These are phyloP conservation scores for Lepraria neglecta DNA, from an alignment of 495 filamentous ascomycete genomes.

Conservation along the genomic window DNA sequence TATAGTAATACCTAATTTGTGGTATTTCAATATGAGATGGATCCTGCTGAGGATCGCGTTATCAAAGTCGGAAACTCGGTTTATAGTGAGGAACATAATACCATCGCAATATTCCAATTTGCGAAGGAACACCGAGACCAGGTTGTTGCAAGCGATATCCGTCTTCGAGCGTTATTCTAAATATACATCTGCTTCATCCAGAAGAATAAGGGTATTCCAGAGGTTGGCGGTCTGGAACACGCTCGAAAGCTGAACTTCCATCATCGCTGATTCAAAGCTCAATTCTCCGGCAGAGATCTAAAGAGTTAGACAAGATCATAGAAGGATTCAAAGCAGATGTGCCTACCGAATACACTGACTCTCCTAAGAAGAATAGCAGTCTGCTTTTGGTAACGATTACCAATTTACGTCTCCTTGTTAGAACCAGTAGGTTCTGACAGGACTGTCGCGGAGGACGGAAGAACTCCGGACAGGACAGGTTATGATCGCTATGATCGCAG, in stretches of 20 bases:
- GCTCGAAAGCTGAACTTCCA: constrained; percentile 1
- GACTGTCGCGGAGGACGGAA: no score
- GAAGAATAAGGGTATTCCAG: constrained; percentile 34
- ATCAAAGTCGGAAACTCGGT: constrained; percentile 33
- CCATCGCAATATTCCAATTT: constrained; percentile 49
- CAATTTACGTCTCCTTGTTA: no score
- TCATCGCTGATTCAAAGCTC: constrained; percentile 7
- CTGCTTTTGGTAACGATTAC: no score
- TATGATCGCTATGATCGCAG: no score
- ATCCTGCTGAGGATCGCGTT: constrained; percentile 21
- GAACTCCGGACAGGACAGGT: no score
- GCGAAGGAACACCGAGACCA: constrained; percentile 42
- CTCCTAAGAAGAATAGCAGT: no score
- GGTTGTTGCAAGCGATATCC: constrained; percentile 29
- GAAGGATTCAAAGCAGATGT: not conserved
- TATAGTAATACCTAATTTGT: no score
- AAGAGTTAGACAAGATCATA: constrained; percentile 11
- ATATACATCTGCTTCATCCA: constrained; percentile 44
- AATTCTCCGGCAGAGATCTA: constrained; percentile 25
- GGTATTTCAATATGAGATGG: not conserved
- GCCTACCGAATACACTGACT: no score
- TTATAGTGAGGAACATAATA: constrained; percentile 33
- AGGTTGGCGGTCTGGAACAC: constrained; percentile 12
- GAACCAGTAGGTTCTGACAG: no score
- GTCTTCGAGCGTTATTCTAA: constrained; percentile 28